phyloP scores from a whole-genome alignment of 768 basidiomycete species.

The Boletus sp. region DNA sequence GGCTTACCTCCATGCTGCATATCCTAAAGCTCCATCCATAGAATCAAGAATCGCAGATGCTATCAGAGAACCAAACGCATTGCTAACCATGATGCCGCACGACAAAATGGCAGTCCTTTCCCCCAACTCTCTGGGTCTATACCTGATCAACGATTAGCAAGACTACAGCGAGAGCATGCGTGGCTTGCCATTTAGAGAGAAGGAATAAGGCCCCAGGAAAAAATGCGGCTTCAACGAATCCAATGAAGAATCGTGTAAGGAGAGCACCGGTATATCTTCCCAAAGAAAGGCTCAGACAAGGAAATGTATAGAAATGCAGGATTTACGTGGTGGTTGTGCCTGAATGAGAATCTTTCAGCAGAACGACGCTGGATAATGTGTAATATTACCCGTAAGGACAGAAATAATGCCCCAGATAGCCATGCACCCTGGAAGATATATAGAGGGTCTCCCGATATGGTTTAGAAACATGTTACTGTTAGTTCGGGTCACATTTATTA shows the following conservation, averaged over 20 bases:
- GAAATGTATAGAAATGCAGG: background rate
- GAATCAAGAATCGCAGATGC: conserved; percentile 71
- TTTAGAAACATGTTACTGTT: conserved; percentile 69
- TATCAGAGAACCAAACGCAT: conserved; percentile 79
- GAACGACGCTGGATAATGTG: background rate
- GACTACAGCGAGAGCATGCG: conserved; percentile 29
- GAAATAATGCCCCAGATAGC: conserved; percentile 67
- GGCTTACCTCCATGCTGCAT: conserved; percentile 68
- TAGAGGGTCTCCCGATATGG: conserved; percentile 63
- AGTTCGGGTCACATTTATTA: background rate
- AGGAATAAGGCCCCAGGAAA: conserved; percentile 60
- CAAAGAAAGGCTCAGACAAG: background rate
- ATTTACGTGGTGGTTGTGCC: conserved; percentile 42
- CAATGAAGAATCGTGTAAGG: conserved; percentile 71
- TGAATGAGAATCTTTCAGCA: conserved; percentile 11
- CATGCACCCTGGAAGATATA: conserved; percentile 69
- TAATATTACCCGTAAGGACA: conserved; percentile 45
- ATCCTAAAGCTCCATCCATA: conserved; percentile 69
- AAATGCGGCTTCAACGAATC: conserved; percentile 71
- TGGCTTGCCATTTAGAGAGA: conserved; percentile 35
- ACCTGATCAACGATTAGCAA: conserved; percentile 52
- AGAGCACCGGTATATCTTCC: conserved; percentile 62
- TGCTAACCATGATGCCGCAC: conserved; percentile 74
- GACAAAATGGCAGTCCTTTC: conserved; percentile 64
- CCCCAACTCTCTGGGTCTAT: conserved; percentile 69